Base-by-base conservation (phyloP, 805 yeast genomes). In the Pichia pseudocactophila region DNA sequence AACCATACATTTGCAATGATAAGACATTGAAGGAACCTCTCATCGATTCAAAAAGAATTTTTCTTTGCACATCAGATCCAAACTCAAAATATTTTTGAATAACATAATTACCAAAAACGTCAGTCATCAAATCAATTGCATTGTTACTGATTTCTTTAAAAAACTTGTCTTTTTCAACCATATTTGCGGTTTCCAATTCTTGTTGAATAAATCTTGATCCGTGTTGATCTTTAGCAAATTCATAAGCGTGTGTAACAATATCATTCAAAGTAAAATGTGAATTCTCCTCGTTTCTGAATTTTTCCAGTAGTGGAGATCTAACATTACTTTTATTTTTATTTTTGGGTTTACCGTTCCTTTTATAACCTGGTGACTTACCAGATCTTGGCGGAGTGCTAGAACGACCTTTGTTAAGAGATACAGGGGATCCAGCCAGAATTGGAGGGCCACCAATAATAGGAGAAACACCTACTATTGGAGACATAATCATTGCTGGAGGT, bases 121-220 rank as follows among this genome's bases (percentile, higher is more conserved):
- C 98, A 15, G 94, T 87, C 82, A 89, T 84, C 48, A 92, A 68
- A 42, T 82, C 88, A 43, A 80, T 69, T 4, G 89, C 74, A 48
- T 78, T 74, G 19, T 78, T 80, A 54, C 88, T 68, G 30, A 92
- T 79, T 62, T 89, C 97, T 49, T 80, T 80, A 65, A 90, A 89
- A 16, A 92, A 76, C 15, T 74, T 77, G 54, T 83, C 94, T 53
- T 81, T 83, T 41, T 71, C 78, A 54, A 86, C 90, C n/a, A 66
- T 66, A 8, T 71, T 50, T 0, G 94, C 80, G 7, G 61, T 62
- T 12, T 79, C 82, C 37, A 90, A 68, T 55, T 83, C 82, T 54
- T 89, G 95, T 64, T 92, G 99, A 49, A 92, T 90, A 55, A 90
- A 92, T 50, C 99, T 72, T 4, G 97, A 89, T 3, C 99, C 99